Conservation (phyloP, 768 basidiomycete species). For the Rhodotorula taiwanensis region DNA sequence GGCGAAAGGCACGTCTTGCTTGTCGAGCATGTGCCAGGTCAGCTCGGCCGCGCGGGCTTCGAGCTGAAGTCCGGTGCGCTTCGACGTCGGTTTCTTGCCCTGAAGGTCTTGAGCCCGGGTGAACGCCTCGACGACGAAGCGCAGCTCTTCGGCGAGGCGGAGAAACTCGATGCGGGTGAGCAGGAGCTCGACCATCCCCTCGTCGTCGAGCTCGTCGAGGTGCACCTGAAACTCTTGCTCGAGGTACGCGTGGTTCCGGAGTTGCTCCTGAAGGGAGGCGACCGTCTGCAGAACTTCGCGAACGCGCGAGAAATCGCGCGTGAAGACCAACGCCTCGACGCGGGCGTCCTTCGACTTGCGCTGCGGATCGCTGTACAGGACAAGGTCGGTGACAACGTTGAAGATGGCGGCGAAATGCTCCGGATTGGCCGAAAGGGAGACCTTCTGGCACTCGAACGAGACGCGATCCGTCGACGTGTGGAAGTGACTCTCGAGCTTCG, state of each 20-base stretch:
- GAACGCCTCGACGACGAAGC: constrained; percentile 77
- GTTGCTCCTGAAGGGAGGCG: constrained; percentile 56
- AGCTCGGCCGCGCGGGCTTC: constrained; percentile 78
- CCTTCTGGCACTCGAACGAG: constrained; percentile 70
- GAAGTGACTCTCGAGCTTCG: constrained; percentile 19
- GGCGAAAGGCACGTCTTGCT: constrained; percentile 59
- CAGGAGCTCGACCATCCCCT: constrained; percentile 18
- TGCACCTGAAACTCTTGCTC: constrained; percentile 45
- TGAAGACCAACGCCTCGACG: constrained; percentile 73
- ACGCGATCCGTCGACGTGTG: constrained; percentile 55
- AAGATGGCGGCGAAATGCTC: constrained; percentile 77
- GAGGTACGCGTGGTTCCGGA: constrained; percentile 53
- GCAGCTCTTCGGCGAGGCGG: constrained; percentile 68
- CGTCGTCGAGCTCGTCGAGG: constrained; percentile 43
- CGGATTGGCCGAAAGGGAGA: constrained; percentile 77
- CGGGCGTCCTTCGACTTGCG: constrained; percentile 70
- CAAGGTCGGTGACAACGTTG: constrained; percentile 72
- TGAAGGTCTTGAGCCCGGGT: constrained; percentile 64
- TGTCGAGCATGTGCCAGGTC: constrained; percentile 82
- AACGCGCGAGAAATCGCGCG: constrained; percentile 79
- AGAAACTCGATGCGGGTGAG: constrained; percentile 15
- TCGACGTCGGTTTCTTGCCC: constrained; percentile 30
- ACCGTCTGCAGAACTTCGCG: constrained; percentile 41
- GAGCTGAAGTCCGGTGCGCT: constrained; percentile 59
- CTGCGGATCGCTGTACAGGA: constrained; percentile 82